Base-by-base conservation (phyloP, 176 grass and related monocot genomes). In the Cenchrus fungigraminus region DNA sequence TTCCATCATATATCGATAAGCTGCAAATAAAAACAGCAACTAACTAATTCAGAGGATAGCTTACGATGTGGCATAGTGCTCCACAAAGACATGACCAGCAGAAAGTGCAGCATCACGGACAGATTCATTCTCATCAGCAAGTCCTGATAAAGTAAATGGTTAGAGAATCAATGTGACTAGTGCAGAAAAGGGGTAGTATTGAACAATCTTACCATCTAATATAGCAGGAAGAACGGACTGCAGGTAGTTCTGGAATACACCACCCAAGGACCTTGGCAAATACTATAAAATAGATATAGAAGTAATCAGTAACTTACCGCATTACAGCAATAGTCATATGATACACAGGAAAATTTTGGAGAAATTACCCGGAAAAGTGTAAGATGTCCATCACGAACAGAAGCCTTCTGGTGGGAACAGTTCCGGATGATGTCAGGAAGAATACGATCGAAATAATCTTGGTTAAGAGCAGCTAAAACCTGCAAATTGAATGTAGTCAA, bases 81-180 rank as follows among this genome's bases (percentile, higher is more conserved):
- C 93, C 82, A 98, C 96, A 87, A 98, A 94, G 54, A 98, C 91
- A 87, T 95, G 96, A 74, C 96, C 96, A 74, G 96, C 96, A 91
- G 91, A 92, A 72, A 98, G 93, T 56, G 96, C 96, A 52, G 96
- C 91, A 86, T 98, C 93, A 67, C 93, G 93, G 69, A 98, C 96
- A 94, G 91, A 95, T 84, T 98, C 96, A 76, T 98, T 95, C 82
- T 98, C 96, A 82, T 98, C 96, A 83, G 93, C 93, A 95, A 98
- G 96, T 22, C 96, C 96, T 98, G 64, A 72, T 19, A 86, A 52
- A 83, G 77, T 68, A 84, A 46, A 64, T 47, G 54, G 84, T 83
- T 75, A 87, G 78, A 84, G 49, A 61, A 72, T 75, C 46, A 58
- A 82, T 64, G 57, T 86, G 51, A 68, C 10, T 60, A 62, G 71